phyloP scores from a whole-genome alignment of 306 rosid species.

The Morella rubra region DNA sequence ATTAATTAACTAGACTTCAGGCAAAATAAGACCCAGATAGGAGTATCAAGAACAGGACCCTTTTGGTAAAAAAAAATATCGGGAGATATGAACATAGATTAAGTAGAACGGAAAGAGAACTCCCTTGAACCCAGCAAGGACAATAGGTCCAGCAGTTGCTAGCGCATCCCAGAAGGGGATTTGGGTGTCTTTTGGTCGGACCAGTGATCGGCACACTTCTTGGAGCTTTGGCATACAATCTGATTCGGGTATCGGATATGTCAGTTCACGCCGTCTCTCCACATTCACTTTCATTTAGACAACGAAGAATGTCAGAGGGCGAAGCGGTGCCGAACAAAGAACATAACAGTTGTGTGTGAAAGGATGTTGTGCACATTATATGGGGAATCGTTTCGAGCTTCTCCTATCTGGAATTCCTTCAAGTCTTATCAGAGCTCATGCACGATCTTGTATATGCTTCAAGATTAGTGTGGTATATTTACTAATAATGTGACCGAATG shows the following conservation, averaged over 20 bases:
- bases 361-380: background rate
- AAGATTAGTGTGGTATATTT: background rate
- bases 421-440: background rate
- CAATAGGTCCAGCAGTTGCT: slow-evolving; percentile 82
- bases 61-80: no score
- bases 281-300: no score
- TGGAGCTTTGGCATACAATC: slow-evolving; percentile 61
- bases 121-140: slow-evolving; percentile 65
- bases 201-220: slow-evolving; percentile 66
- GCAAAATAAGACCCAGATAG: no score
- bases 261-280: slow-evolving; percentile 4
- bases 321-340: background rate
- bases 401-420: background rate
- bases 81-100: no score
- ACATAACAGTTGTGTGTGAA: slow-evolving; percentile 29
- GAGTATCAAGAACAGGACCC: no score
- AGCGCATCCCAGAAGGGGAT: slow-evolving; percentile 53
- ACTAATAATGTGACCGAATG: background rate
- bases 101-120: no score
- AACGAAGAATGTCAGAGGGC: slow-evolving; percentile 12
- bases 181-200: slow-evolving; percentile 68
- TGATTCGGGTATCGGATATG: slow-evolving; percentile 44
- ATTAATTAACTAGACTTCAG: no score
- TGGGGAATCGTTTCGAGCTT: background rate
- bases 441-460: background rate